A percentile compares a stretch with the other conserved stretches of the same genome.
These are phyloP conservation scores for Lachnellula subtilissima DNA, from an alignment of 2,329 filamentous ascomycete genomes.

Conservation along the genomic window DNA sequence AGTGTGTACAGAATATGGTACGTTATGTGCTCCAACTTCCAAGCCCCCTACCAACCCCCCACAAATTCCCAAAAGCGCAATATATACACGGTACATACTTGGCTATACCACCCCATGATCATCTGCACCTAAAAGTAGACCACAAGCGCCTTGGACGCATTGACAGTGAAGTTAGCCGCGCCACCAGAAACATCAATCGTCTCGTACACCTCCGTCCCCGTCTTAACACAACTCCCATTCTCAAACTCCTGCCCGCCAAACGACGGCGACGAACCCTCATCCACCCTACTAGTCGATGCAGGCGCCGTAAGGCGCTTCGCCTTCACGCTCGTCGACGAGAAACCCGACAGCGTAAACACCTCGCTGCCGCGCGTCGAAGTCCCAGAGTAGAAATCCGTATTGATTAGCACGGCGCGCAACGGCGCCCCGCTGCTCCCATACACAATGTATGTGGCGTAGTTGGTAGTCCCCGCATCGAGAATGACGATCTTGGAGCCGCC, in stretches of 20 bases:
- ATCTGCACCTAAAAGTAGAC: constrained; percentile 35
- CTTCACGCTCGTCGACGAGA: constrained; percentile 10
- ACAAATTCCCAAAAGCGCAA: too few species aligned
- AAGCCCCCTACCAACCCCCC: too few species aligned
- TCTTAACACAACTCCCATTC: constrained; percentile 41
- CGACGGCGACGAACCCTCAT: constrained; percentile 39
- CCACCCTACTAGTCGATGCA: constrained; percentile 38
- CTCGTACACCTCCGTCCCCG: constrained; percentile 38
- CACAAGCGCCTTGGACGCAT: constrained; percentile 44
- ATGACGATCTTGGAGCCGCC: constrained; percentile 18
- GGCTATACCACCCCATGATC: too few species aligned
- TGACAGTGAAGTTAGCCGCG: constrained; percentile 36
- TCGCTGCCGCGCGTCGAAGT: constrained; percentile 16
- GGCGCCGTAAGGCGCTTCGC: constrained; percentile 34
- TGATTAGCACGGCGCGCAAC: constrained; percentile 21
- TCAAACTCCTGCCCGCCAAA: constrained; percentile 44
- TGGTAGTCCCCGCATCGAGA: constrained; percentile 18
- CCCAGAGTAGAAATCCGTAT: constrained; percentile 24
- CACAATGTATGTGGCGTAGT: constrained; percentile 22
- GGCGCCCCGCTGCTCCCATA: constrained; percentile 15
- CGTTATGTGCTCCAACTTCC: too few species aligned
- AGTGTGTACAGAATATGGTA: too few species aligned
- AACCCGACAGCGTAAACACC: constrained; percentile 19
- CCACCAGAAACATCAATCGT: constrained; percentile 32
- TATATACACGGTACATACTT: too few species aligned